Evolutionary conservation across 2,329 filamentous ascomycete species (phyloP).

Genomic region (Tolypocladium tundrense): DNA sequence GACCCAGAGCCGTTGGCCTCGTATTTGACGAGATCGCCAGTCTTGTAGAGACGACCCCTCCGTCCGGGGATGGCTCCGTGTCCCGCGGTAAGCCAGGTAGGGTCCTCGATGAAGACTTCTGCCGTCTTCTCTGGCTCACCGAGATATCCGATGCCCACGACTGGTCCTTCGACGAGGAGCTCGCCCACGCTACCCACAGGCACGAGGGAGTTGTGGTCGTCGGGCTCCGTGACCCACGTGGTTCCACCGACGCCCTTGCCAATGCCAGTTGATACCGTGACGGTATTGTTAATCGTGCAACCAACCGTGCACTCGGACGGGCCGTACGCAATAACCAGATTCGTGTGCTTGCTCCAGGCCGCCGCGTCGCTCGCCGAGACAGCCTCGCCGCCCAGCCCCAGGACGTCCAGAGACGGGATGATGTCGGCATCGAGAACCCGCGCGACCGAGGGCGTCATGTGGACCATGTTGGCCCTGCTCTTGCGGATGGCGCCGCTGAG

Average conservation of each 20-base stretch:
- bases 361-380: conserved; percentile 41
- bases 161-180: conserved; percentile 45
- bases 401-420: conserved; percentile 33
- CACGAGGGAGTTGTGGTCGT: conserved; percentile 33
- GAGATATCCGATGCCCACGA: conserved; percentile 53
- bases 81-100: conserved; percentile 37
- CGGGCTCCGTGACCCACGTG: conserved; percentile 41
- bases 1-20: conserved; percentile 41
- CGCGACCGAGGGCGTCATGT: conserved; percentile 41
- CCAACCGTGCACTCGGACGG: conserved; percentile 45
- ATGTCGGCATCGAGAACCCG: conserved; percentile 34
- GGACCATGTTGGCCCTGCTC: conserved; percentile 36
- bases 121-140: conserved; percentile 47
- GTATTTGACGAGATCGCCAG: conserved; percentile 48
- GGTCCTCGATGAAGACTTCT: conserved; percentile 46
- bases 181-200: conserved; percentile 41
- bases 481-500: conserved; percentile 33
- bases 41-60: conserved; percentile 42
- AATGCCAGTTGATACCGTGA: conserved; percentile 31
- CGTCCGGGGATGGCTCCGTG: conserved; percentile 23
- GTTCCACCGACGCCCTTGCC: conserved; percentile 36
- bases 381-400: conserved; percentile 40
- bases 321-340: conserved; percentile 41
- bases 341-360: conserved; percentile 33
- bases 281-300: conserved; percentile 36